These are phyloP conservation scores for Acanthamoeba royreba DNA, from an alignment of 208 protist genomes.

Conservation along the genomic window DNA sequence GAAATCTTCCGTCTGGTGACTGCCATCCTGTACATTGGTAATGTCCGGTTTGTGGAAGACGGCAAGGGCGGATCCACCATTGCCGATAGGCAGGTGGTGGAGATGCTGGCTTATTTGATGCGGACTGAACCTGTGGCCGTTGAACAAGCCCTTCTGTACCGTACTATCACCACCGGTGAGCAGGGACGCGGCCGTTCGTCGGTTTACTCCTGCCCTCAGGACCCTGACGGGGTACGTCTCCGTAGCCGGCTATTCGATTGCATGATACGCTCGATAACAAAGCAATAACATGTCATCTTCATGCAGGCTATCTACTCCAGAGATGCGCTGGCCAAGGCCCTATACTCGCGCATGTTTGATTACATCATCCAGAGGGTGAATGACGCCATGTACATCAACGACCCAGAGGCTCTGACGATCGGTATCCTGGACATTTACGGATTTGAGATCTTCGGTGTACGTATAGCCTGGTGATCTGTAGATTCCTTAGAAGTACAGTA, in stretches of 20 bases:
- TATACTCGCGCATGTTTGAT: constrained; percentile 81
- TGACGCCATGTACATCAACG: constrained; percentile 44
- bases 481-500: no score
- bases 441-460: constrained; percentile 84
- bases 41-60: constrained; percentile 87
- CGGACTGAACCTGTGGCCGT: constrained; percentile 52
- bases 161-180: constrained; percentile 41
- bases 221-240: background rate
- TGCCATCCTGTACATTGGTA: constrained; percentile 91
- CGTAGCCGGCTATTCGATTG: background rate
- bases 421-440: constrained; percentile 90
- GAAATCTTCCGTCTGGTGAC: constrained; percentile 84
- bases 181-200: constrained; percentile 56
- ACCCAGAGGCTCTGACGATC: constrained; percentile 10
- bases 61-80: constrained; percentile 28
- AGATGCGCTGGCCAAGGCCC: constrained; percentile 79
- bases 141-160: constrained; percentile 50
- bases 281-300: constrained; percentile 5
- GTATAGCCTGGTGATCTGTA: constrained; percentile 42
- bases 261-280: constrained; percentile 66
- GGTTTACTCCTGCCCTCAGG: constrained; percentile 47
- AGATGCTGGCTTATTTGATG: constrained; percentile 64
- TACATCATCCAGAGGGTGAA: constrained; percentile 84
- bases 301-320: constrained; percentile 70
- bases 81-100: constrained; percentile 44